phyloP scores from a whole-genome alignment of 257 asterid genomes.

The Ajuga chamaepitys region DNA sequence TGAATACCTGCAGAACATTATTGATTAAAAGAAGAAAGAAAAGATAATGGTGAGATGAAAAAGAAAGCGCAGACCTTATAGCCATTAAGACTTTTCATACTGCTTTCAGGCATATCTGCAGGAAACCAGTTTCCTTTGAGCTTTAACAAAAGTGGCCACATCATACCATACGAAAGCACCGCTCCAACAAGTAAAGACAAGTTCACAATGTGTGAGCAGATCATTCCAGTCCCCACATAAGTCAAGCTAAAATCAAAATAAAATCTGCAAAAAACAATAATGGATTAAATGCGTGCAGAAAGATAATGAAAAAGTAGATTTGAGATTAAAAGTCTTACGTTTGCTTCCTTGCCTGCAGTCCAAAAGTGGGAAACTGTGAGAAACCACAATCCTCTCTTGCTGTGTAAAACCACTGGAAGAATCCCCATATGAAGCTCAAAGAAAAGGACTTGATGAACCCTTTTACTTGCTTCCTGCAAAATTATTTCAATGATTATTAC shows the following conservation, averaged over 20 bases:
- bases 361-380: slow-evolving; percentile 79
- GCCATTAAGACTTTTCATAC: slow-evolving; percentile 82
- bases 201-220: slow-evolving; percentile 82
- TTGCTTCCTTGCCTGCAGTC: slow-evolving; percentile 69
- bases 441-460: slow-evolving; percentile 61
- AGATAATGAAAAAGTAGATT: neutral
- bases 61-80: slow-evolving; percentile 43
- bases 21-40: neutral
- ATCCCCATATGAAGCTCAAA: slow-evolving; percentile 65
- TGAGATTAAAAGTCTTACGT: slow-evolving; percentile 30
- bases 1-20: slow-evolving; percentile 46
- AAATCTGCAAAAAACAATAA: slow-evolving; percentile 29
- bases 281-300: too few relatives aligned
- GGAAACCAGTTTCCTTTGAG: slow-evolving; percentile 82
- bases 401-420: slow-evolving; percentile 82
- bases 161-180: slow-evolving; percentile 69
- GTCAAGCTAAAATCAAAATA: slow-evolving; percentile 85
- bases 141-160: slow-evolving; percentile 72
- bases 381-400: slow-evolving; percentile 71
- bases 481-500: too few relatives aligned
- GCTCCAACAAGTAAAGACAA: slow-evolving; percentile 84
- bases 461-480: slow-evolving; percentile 67
- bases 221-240: slow-evolving; percentile 92
- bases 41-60: slow-evolving; percentile 3
- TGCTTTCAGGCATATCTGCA: slow-evolving; percentile 48